Conservation (phyloP, 495 filamentous ascomycete genomes). For the Talaromyces adpressus region DNA sequence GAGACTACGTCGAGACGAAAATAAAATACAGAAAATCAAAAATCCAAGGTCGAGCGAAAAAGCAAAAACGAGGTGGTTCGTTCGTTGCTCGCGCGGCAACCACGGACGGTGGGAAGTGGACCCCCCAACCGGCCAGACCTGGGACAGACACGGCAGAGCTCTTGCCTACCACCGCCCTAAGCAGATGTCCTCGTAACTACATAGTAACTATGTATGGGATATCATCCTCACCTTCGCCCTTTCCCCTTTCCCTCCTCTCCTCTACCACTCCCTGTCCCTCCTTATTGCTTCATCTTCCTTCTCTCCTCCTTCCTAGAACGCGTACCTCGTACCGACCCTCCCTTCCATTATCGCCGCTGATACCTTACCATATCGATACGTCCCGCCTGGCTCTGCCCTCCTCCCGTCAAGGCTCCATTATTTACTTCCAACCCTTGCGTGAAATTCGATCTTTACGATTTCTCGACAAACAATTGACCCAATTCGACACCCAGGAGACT, state of each 20-base stretch:
- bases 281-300: background rate
- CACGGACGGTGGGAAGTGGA: background rate
- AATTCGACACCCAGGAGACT: background rate
- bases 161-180: too few relatives aligned
- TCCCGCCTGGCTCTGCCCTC: background rate
- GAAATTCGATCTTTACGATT: background rate
- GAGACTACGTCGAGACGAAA: background rate
- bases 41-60: background rate
- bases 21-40: background rate
- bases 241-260: background rate
- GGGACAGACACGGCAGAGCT: background rate
- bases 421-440: conserved; percentile 7
- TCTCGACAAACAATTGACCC: background rate
- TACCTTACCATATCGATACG: background rate
- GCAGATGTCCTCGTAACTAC: too few relatives aligned
- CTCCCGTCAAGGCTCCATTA: conserved; percentile 1
- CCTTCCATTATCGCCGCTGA: background rate
- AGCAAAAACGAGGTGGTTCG: background rate
- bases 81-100: conserved; percentile 2
- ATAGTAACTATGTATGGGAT: background rate
- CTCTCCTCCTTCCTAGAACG: background rate
- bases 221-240: conserved; percentile 1
- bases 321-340: background rate
- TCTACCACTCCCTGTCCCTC: background rate
- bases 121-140: background rate